These are phyloP conservation scores for Lentinula edodes DNA, from an alignment of 768 basidiomycete genomes.

Conservation along the genomic window DNA sequence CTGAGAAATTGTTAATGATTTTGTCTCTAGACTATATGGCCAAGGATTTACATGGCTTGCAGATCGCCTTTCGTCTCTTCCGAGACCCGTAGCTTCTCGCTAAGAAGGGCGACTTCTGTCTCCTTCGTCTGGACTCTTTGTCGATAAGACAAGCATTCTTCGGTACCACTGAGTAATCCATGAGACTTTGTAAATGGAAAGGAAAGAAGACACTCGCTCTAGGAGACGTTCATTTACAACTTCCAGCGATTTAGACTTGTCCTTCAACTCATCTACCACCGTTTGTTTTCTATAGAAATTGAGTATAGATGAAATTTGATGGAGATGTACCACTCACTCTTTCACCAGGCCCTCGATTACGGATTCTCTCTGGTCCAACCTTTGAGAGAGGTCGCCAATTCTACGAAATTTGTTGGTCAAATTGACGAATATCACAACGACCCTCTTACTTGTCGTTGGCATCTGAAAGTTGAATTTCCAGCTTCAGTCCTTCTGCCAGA, in stretches of 20 bases:
- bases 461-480: conserved; percentile 13
- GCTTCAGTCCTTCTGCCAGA: conserved; percentile 8
- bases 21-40: too few relatives aligned
- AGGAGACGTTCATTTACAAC: background rate
- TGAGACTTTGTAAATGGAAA: background rate
- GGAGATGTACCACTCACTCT: background rate
- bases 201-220: background rate
- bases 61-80: background rate
- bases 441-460: conserved; percentile 10
- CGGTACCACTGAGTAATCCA: background rate
- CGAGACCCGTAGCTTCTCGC: background rate
- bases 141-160: background rate
- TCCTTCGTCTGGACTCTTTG: background rate
- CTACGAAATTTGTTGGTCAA: background rate
- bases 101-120: background rate
- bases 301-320: background rate
- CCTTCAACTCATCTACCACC: background rate
- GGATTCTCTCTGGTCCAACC: background rate
- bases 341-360: background rate
- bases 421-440: background rate
- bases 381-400: background rate
- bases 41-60: background rate
- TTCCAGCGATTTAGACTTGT: background rate
- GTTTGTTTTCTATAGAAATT: background rate
- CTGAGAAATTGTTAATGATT: background rate